phyloP scores from a whole-genome alignment of 495 filamentous ascomycete genomes.

The Xylaria flabelliformis region DNA sequence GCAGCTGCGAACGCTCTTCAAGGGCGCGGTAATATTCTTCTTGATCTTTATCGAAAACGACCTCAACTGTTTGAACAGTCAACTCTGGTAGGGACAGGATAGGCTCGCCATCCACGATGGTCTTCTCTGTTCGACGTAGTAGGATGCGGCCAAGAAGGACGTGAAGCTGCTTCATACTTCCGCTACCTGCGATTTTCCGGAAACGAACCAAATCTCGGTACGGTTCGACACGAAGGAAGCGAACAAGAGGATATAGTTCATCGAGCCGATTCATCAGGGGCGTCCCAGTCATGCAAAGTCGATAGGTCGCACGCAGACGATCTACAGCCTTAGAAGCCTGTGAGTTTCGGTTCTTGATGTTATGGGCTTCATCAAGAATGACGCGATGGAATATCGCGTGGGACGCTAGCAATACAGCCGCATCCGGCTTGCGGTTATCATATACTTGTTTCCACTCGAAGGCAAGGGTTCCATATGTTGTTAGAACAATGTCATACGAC shows the following conservation, averaged over 20 bases:
- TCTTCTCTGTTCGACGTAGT: constrained; percentile 83
- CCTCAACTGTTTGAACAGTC: constrained; percentile 67
- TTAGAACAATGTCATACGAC: constrained; percentile 82
- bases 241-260: constrained; percentile 83
- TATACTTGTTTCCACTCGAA: constrained; percentile 66
- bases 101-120: constrained; percentile 82
- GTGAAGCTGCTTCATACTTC: constrained; percentile 72
- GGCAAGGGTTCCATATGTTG: constrained; percentile 83
- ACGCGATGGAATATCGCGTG: constrained; percentile 78
- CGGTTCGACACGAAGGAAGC: constrained; percentile 82
- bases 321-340: constrained; percentile 68
- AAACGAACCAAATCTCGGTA: constrained; percentile 71
- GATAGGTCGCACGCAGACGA: constrained; percentile 65
- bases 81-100: constrained; percentile 79
- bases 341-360: constrained; percentile 85
- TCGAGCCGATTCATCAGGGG: constrained; percentile 91
- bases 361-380: constrained; percentile 93
- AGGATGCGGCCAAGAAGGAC: constrained; percentile 84
- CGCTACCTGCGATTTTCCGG: constrained; percentile 46
- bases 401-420: constrained; percentile 61
- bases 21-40: constrained; percentile 73
- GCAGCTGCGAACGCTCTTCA: constrained; percentile 67
- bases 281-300: constrained; percentile 90
- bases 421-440: constrained; percentile 21
- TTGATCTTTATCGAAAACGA: constrained; percentile 79